phyloP scores from a whole-genome alignment of 352 stramenopile species.

The Pythium scleroteichum region DNA sequence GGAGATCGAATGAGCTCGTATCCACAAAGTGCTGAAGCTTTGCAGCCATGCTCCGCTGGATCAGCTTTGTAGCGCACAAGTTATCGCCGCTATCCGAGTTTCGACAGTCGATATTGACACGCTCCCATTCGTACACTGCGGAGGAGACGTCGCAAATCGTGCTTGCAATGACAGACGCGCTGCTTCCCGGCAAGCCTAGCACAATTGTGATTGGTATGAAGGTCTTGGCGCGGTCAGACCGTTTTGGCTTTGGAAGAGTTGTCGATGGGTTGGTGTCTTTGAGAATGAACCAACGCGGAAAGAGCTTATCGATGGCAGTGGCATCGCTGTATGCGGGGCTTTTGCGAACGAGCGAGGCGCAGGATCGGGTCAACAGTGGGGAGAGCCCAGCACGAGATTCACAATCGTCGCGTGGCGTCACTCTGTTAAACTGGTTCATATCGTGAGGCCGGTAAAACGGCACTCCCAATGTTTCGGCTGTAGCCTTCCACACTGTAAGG shows the following conservation, averaged over 20 bases:
- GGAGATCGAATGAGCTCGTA: slow-evolving; percentile 26
- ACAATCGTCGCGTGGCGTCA: slow-evolving; percentile 40
- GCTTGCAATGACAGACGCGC: slow-evolving; percentile 32
- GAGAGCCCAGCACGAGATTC: background rate
- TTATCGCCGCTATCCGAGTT: slow-evolving; percentile 24
- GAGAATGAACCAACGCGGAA: slow-evolving; percentile 60
- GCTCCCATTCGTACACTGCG: slow-evolving; percentile 42
- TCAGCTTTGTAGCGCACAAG: slow-evolving; percentile 21
- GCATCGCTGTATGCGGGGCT: background rate
- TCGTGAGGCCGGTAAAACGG: slow-evolving; percentile 60
- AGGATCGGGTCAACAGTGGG: slow-evolving; percentile 17
- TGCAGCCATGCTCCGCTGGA: slow-evolving; percentile 28
- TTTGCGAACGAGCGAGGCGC: slow-evolving; percentile 31
- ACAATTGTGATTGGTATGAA: slow-evolving; percentile 58
- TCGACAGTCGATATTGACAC: slow-evolving; percentile 29
- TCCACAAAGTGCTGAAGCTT: slow-evolving; percentile 13
- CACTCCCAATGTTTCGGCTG: slow-evolving; percentile 41
- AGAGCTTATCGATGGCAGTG: slow-evolving; percentile 32
- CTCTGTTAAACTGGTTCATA: slow-evolving; percentile 40
- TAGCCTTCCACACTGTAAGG: slow-evolving; percentile 57
- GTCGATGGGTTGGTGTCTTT: slow-evolving; percentile 45
- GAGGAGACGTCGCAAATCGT: slow-evolving; percentile 55
- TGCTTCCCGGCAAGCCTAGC: slow-evolving; percentile 70
- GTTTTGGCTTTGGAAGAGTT: slow-evolving; percentile 39
- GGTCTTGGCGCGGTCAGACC: slow-evolving; percentile 31